Conservation (phyloP, 495 filamentous ascomycete genomes). For the Tuber indicum region DNA sequence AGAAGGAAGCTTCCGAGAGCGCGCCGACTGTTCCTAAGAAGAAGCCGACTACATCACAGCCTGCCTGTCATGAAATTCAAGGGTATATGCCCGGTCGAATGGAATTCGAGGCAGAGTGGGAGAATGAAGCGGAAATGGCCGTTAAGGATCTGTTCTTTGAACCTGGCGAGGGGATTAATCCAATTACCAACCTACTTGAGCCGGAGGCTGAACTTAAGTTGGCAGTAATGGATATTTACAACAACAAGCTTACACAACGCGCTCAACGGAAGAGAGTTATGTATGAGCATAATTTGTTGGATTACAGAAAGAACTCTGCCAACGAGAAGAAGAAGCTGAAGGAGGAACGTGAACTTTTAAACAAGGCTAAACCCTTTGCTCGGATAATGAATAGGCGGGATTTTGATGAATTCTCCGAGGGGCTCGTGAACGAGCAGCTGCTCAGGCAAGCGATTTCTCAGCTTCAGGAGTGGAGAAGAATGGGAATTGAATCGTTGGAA, state of each 20-base stretch:
- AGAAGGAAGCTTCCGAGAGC: constrained; percentile 78
- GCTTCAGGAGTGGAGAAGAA: constrained; percentile 86
- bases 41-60: constrained; percentile 89
- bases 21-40: constrained; percentile 81
- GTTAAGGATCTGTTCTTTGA: constrained; percentile 98
- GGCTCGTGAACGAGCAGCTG: constrained; percentile 81
- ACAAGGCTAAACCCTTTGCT: constrained; percentile 91
- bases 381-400: constrained; percentile 93
- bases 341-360: constrained; percentile 81
- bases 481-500: constrained; percentile 73
- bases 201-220: constrained; percentile 96
- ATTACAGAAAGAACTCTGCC: constrained; percentile 81
- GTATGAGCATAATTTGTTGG: constrained; percentile 86
- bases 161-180: constrained; percentile 84
- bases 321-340: constrained; percentile 92
- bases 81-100: constrained; percentile 97
- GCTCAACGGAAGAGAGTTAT: constrained; percentile 96
- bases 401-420: constrained; percentile 76
- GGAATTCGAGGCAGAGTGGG: constrained; percentile 95
- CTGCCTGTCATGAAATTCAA: constrained; percentile 93
- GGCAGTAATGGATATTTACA: constrained; percentile 98
- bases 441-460: constrained; percentile 82
- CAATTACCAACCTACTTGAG: constrained; percentile 71
- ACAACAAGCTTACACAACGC: constrained; percentile 78
- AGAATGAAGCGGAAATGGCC: constrained; percentile 96